A percentile compares a stretch with the other conserved stretches of the same genome.
Evolutionary conservation across 768 basidiomycete genomes (phyloP).

Genomic region (Termitomyces sp.): DNA sequence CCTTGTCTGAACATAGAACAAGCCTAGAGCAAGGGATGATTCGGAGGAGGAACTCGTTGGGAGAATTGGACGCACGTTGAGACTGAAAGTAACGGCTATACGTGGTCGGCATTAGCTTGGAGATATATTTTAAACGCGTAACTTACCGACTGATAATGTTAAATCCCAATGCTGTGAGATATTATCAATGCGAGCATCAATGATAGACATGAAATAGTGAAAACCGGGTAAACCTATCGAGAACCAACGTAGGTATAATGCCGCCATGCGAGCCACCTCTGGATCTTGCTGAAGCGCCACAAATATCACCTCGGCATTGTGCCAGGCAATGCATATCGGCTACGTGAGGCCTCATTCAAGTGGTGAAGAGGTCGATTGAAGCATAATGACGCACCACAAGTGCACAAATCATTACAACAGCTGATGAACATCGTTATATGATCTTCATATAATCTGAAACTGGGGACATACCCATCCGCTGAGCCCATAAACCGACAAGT

Average conservation of each 20-base stretch:
- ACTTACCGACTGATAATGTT: constrained; percentile 3
- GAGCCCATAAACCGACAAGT: constrained; percentile 57
- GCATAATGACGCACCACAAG: neutral
- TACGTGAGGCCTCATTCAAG: neutral
- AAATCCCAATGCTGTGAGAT: neutral
- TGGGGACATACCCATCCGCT: constrained; percentile 43
- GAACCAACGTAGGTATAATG: constrained; percentile 4
- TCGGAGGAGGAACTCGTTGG: neutral
- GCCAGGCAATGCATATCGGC: neutral
- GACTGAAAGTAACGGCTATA: constrained; percentile 8
- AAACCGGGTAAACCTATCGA: neutral
- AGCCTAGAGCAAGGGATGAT: constrained; percentile 32
- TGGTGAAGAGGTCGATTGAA: neutral
- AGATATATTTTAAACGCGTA: neutral
- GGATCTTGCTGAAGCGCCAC: constrained; percentile 5
- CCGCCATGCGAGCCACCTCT: constrained; percentile 2
- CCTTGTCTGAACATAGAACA: constrained; percentile 80
- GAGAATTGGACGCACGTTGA: neutral
- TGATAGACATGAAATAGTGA: neutral
- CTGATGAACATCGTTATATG: neutral
- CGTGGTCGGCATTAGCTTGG: neutral
- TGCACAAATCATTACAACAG: neutral
- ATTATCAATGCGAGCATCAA: neutral
- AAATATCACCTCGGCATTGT: neutral
- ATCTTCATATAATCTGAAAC: neutral